A percentile compares a stretch with the other conserved stretches of the same genome.
These are phyloP conservation scores for Arthrocladium fulminans DNA, from an alignment of 2,329 filamentous ascomycete species.

Conservation along the genomic window DNA sequence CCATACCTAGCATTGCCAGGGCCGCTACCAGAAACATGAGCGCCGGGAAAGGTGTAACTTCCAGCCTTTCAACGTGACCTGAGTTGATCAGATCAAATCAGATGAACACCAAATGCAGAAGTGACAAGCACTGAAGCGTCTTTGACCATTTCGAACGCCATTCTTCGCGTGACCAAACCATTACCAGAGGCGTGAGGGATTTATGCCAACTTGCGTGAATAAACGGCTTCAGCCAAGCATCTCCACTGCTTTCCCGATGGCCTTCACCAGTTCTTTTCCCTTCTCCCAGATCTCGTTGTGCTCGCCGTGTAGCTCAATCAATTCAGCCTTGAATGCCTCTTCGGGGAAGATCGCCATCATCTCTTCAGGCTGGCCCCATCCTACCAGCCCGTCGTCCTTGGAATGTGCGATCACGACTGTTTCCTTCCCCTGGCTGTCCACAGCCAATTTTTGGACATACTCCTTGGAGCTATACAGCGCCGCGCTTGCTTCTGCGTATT, in stretches of 20 bases:
- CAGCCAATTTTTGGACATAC: constrained; percentile 21
- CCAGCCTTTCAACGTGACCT: too few species aligned
- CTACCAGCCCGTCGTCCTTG: constrained; percentile 34
- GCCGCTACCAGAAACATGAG: too few species aligned
- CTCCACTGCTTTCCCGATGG: constrained; percentile 22
- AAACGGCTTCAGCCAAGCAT: too few species aligned
- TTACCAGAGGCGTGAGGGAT: too few species aligned
- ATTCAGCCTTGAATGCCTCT: constrained; percentile 28
- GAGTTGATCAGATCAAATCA: too few species aligned
- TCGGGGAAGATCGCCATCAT: constrained; percentile 45
- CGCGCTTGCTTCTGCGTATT: constrained; percentile 35
- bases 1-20: too few species aligned
- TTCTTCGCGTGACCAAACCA: too few species aligned
- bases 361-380: constrained; percentile 29
- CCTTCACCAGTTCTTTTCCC: constrained; percentile 33
- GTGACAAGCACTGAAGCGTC: too few species aligned
- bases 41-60: too few species aligned
- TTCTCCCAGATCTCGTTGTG: constrained; percentile 37
- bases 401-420: constrained; percentile 35
- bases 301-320: constrained; percentile 27
- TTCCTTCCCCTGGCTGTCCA: constrained; percentile 28
- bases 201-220: too few species aligned
- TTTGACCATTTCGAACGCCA: too few species aligned
- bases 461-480: constrained; percentile 19
- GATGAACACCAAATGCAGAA: too few species aligned